phyloP scores from a whole-genome alignment of 2,329 filamentous ascomycete genomes.

The Ilyonectria sp. region DNA sequence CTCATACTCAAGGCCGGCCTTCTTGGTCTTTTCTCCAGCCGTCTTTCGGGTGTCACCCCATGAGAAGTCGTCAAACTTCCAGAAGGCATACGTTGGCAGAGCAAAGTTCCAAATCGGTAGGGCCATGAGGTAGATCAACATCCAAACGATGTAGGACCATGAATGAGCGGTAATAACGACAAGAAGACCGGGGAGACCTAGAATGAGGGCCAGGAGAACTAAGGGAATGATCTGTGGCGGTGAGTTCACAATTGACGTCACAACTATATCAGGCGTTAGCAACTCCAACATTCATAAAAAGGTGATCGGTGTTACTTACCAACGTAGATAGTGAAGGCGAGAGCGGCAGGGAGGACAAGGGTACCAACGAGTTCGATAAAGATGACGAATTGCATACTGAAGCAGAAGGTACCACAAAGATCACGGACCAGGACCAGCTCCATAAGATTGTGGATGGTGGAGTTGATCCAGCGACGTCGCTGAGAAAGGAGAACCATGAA shows the following conservation, averaged over 20 bases:
- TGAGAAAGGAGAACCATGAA: slow-evolving; percentile 96
- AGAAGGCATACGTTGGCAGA: slow-evolving; percentile 93
- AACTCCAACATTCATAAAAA: background rate
- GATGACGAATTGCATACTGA: slow-evolving; percentile 99
- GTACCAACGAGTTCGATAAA: slow-evolving; percentile 97
- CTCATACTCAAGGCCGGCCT: slow-evolving; percentile 87
- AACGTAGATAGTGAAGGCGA: slow-evolving; percentile 97
- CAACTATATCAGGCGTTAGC: slow-evolving; percentile 66
- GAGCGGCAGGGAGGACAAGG: slow-evolving; percentile 93
- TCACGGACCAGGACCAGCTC: slow-evolving; percentile 95
- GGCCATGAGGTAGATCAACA: slow-evolving; percentile 94
- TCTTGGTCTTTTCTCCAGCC: slow-evolving; percentile 89
- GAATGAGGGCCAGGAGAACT: slow-evolving; percentile 88
- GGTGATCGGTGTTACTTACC: slow-evolving; percentile 69
- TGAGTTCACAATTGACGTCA: slow-evolving; percentile 85
- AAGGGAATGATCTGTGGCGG: slow-evolving; percentile 91
- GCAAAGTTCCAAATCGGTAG: slow-evolving; percentile 99
- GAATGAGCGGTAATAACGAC: slow-evolving; percentile 96
- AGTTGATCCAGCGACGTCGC: slow-evolving; percentile 98
- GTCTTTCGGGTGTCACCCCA: slow-evolving; percentile 99
- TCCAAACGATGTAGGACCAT: slow-evolving; percentile 94
- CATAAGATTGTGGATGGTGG: slow-evolving; percentile 98
- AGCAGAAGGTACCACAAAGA: slow-evolving; percentile 98
- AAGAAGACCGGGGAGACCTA: slow-evolving; percentile 92
- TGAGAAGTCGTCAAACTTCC: slow-evolving; percentile 99